Evolutionary conservation across 2,329 filamentous ascomycete genomes (phyloP).

Genomic region (Colletotrichum echinochloae): DNA sequence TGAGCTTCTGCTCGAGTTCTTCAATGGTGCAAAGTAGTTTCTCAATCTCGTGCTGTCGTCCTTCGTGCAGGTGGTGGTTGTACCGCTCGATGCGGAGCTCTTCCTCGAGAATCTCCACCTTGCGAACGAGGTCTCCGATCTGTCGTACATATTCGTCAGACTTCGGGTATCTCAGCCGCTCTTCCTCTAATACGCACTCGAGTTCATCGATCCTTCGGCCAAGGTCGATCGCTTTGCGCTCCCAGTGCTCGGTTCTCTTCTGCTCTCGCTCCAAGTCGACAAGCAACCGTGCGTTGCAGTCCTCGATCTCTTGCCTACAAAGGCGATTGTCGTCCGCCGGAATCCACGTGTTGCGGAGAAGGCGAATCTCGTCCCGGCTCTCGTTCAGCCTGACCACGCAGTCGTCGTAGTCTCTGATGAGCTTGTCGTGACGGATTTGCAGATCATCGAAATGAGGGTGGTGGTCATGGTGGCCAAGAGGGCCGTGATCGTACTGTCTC

Average conservation of each 20-base stretch:
- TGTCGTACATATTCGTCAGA: constrained; percentile 27
- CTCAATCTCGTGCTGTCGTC: constrained; percentile 28
- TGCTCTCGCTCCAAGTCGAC: constrained; percentile 94
- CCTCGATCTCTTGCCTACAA: constrained; percentile 32
- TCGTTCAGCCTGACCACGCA: constrained; percentile 15
- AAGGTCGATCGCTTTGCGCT: constrained; percentile 71
- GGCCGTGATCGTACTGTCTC: not conserved
- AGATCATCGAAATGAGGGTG: constrained; percentile 24
- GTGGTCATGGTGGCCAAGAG: not conserved
- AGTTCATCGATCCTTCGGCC: constrained; percentile 27
- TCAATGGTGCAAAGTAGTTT: constrained; percentile 23
- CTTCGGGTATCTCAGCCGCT: constrained; percentile 21
- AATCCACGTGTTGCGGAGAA: constrained; percentile 25
- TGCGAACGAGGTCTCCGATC: constrained; percentile 31
- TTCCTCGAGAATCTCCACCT: constrained; percentile 34
- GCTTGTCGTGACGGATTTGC: constrained; percentile 27
- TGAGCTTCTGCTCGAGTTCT: constrained; percentile 32
- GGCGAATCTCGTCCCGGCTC: constrained; percentile 23
- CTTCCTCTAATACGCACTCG: constrained; percentile 28
- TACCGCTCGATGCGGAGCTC: constrained; percentile 29
- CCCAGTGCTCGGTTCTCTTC: constrained; percentile 97
- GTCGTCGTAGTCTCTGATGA: constrained; percentile 29
- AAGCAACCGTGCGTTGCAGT: constrained; percentile 19
- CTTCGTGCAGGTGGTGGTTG: constrained; percentile 22
- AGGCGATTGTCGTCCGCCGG: constrained; percentile 29